Percentiles rank a stretch among this genome's conserved stretches.
phyloP scores from a whole-genome alignment of 176 grass and related monocot species.

The Rhipidocladum racemiflorum region DNA sequence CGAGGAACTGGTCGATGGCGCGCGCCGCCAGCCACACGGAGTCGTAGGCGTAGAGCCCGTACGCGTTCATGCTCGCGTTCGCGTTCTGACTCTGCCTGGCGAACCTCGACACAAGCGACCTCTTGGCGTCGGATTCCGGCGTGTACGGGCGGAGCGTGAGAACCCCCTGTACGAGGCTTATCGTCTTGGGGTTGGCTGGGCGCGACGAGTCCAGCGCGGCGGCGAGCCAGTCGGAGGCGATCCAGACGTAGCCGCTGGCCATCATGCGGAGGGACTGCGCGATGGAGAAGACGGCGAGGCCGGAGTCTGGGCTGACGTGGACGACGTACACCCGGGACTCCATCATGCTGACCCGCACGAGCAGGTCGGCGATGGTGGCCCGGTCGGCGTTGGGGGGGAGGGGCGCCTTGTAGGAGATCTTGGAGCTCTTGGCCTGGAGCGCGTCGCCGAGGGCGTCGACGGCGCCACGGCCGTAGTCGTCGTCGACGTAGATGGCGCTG shows the following conservation, averaged over 20 bases:
- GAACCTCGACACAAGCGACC: conserved; percentile 43
- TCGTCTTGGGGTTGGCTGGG: not conserved
- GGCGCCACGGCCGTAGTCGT: conserved; percentile 70
- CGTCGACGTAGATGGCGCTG: conserved; percentile 66
- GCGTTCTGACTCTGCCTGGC: not conserved
- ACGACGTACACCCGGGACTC: conserved; percentile 81
- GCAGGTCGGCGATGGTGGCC: conserved; percentile 31
- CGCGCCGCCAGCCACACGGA: conserved; percentile 67
- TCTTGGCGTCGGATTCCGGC: conserved; percentile 59
- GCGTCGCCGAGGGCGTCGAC: conserved; percentile 57
- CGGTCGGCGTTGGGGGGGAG: conserved; percentile 45
- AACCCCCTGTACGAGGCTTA: conserved; percentile 54
- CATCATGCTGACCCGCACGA: conserved; percentile 49
- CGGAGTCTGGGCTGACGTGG: conserved; percentile 75
- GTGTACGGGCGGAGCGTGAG: conserved; percentile 67
- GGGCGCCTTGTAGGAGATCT: conserved; percentile 56
- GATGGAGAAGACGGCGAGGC: conserved; percentile 53
- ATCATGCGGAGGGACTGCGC: conserved; percentile 62
- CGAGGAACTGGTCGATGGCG: conserved; percentile 65
- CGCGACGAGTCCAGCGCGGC: conserved; percentile 38
- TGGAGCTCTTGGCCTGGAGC: conserved; percentile 26
- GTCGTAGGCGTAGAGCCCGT: conserved; percentile 79
- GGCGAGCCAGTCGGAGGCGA: conserved; percentile 85
- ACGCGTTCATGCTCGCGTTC: conserved; percentile 41
- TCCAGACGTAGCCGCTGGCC: conserved; percentile 69